Conservation (phyloP, 2,329 filamentous ascomycete genomes). For the Paraphoma sp. region DNA sequence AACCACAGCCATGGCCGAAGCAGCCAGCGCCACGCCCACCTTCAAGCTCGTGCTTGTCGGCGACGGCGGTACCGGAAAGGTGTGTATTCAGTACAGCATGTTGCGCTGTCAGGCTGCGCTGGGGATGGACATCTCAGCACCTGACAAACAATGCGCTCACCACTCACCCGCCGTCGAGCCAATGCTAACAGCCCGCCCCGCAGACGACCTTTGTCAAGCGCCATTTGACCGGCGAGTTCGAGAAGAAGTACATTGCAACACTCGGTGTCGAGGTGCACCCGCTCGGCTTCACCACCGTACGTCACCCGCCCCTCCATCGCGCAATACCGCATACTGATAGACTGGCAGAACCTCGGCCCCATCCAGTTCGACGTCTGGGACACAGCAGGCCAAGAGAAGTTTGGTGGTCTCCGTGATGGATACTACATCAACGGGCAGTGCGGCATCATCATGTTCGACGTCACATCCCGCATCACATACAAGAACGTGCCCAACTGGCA, state of each 20-base stretch:
- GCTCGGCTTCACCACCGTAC: constrained; percentile 95
- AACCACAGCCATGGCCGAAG: constrained; percentile 61
- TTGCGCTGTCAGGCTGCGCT: not conserved
- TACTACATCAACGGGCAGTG: constrained; percentile 99
- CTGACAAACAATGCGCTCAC: constrained; percentile 14
- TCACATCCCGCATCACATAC: constrained; percentile 99
- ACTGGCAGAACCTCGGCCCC: constrained; percentile 78
- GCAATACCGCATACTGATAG: constrained; percentile 28
- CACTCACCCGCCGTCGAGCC: constrained; percentile 2
- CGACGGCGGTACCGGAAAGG: constrained; percentile 99
- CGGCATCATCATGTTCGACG: constrained; percentile 99
- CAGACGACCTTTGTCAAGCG: constrained; percentile 99
- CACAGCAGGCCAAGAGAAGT: constrained; percentile 99
- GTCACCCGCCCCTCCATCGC: constrained; percentile 43
- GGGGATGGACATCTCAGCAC: constrained; percentile 1
- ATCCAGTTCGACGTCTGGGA: constrained; percentile 99
- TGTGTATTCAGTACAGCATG: constrained; percentile 54
- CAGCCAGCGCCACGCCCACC: constrained; percentile 67
- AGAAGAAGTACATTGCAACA: constrained; percentile 99
- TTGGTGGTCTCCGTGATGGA: constrained; percentile 97
- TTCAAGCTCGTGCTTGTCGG: constrained; percentile 99
- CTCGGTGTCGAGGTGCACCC: constrained; percentile 99
- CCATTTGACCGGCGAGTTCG: constrained; percentile 99
- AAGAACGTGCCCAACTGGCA: constrained; percentile 99
- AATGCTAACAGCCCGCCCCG: constrained; percentile 30